phyloP scores from a whole-genome alignment of 768 basidiomycete genomes.

The Macrolepiota fuliginosa region DNA sequence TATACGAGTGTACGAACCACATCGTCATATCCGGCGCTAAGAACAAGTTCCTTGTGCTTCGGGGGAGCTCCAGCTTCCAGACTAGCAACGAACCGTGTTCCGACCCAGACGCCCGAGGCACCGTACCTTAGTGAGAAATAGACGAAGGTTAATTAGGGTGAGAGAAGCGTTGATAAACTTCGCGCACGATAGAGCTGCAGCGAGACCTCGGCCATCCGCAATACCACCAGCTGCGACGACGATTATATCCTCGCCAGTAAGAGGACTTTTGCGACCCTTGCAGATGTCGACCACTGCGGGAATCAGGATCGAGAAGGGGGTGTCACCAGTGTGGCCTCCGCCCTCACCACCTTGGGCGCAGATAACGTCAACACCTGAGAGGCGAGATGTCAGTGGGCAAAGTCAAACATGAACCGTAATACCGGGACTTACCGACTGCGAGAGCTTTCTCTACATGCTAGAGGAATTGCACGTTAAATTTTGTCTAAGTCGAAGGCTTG shows the following conservation, averaged over 20 bases:
- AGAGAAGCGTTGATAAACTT: background rate
- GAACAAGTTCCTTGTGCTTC: constrained; percentile 64
- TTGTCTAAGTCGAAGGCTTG: background rate
- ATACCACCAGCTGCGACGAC: constrained; percentile 88
- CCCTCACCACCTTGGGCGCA: constrained; percentile 89
- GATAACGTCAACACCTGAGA: constrained; percentile 80
- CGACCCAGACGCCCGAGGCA: constrained; percentile 85
- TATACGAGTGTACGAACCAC: constrained; percentile 69
- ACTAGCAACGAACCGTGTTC: constrained; percentile 83
- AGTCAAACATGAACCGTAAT: background rate
- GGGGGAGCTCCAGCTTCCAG: constrained; percentile 78
- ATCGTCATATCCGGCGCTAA: constrained; percentile 77
- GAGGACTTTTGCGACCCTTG: constrained; percentile 61
- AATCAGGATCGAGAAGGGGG: constrained; percentile 76
- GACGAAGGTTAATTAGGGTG: background rate
- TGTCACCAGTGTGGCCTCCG: constrained; percentile 87
- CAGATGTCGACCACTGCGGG: constrained; percentile 83
- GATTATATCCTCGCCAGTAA: constrained; percentile 73
- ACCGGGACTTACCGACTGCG: constrained; percentile 48
- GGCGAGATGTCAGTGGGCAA: background rate
- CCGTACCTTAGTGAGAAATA: constrained; percentile 52
- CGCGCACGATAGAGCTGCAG: constrained; percentile 65
- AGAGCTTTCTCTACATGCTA: constrained; percentile 76
- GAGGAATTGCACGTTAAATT: constrained; percentile 6
- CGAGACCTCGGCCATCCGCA: constrained; percentile 78